Conservation (phyloP, 164 flowering plant genomes). For the Taxillus chinensis region DNA sequence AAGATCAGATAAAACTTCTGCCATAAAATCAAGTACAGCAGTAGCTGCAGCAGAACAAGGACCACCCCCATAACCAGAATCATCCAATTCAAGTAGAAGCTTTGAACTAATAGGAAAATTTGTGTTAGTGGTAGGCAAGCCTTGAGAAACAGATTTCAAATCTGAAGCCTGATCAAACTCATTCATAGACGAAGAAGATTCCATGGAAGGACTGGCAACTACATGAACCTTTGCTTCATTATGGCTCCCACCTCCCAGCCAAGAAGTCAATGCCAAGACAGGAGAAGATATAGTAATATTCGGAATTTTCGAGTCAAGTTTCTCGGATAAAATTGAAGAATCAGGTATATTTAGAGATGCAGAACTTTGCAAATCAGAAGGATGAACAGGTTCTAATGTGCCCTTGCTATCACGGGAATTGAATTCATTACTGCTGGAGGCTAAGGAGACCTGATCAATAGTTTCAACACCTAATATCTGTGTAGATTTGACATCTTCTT, state of each 20-base stretch:
- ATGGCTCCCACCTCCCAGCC: conserved; percentile 55
- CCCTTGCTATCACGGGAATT: conserved; percentile 25
- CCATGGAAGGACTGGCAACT: conserved; percentile 46
- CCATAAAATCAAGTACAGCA: conserved; percentile 85
- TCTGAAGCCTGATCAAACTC: conserved; percentile 55
- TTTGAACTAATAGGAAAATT: conserved; percentile 46
- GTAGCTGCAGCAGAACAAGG: conserved; percentile 94
- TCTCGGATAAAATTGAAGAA: conserved; percentile 71
- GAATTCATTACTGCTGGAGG: conserved; percentile 32
- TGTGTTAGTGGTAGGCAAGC: conserved; percentile 32
- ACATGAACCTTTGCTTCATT: conserved; percentile 39
- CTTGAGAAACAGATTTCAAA: conserved; percentile 47
- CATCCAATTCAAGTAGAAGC: conserved; percentile 74
- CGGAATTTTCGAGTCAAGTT: conserved; percentile 40
- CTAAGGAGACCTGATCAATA: conserved; percentile 35
- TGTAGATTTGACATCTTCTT: conserved; percentile 22
- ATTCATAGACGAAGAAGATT: conserved; percentile 45
- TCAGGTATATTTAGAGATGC: conserved; percentile 35
- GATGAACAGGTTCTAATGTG: conserved; percentile 18
- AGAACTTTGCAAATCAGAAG: conserved; percentile 60
- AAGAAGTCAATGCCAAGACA: conserved; percentile 61
- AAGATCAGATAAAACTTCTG: conserved; percentile 85
- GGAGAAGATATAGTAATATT: conserved; percentile 48
- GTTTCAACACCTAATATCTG: conserved; percentile 32
- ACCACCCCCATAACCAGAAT: conserved; percentile 92